Evolutionary conservation across 441 rosid genomes (phyloP), one percentile per base, ranked within the genome.

Genomic region (Populus hybrid): DNA sequence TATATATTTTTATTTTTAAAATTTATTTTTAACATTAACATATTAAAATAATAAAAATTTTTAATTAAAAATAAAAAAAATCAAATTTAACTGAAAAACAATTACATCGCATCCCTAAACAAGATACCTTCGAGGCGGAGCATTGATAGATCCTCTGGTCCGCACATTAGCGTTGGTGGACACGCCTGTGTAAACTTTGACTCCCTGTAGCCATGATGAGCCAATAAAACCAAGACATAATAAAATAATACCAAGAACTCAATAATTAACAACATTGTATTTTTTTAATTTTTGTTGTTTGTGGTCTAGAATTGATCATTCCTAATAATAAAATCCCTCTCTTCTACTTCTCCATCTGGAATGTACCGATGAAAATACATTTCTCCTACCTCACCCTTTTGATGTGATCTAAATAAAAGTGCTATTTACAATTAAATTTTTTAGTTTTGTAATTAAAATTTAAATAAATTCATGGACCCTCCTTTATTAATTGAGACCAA

Each of bases 161-260:
- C 89, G 91, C 93, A 87, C 78, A 80, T 77, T 84, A 83, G 84
- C 76, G 20, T 35, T 88, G 82, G 90, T 91, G 96, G 92, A 84
- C 86, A 73, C 40, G 5, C 64, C 61, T 71, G 78, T 75, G 70
- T 38, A n/a, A 64, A n/a, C 73, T 83, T 86, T 84, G 84, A 87
- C 85, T 82, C 69, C 5, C 80, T 86, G 84, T 83, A 71, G 82
- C 70, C 64, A 72, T 71, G 87, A 81, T 84, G 80, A 84, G 76
- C 81, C 66, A 61, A 61, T 46, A 46, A 46, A 46, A 14, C 20
- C 20, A 21, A 10, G 28, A 10, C 66, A n/a, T 21, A 36, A 70
- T 28, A n/a, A 70, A 38, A 6, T 35, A 35, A 35, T n/a, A 40
- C 30, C 12, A 35, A 23, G 21, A 38, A 23, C 23, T 11, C 10